Evolutionary conservation across 169 alveolate species (phyloP).

Genomic region (Babesia sp.): DNA sequence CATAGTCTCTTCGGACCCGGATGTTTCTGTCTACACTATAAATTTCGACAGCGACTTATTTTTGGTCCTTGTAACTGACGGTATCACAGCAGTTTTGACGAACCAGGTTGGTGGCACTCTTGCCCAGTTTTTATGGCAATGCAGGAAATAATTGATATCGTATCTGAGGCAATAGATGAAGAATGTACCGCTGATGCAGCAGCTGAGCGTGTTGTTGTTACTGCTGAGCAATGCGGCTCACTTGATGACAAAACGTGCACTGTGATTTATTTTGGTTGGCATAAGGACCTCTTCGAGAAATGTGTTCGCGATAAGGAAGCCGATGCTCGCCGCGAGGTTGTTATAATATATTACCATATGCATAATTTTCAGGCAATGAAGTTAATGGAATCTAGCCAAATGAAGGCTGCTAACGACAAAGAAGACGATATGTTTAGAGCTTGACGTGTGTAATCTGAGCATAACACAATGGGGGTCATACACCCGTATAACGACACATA

Average conservation of each 20-base stretch:
- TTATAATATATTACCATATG: neutral
- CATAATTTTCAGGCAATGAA: neutral
- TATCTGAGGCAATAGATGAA: slow-evolving; percentile 36
- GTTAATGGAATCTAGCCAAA: neutral
- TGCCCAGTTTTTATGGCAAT: too few relatives aligned
- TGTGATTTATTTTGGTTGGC: slow-evolving; percentile 78
- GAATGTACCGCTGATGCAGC: slow-evolving; percentile 60
- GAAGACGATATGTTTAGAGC: slow-evolving; percentile 36
- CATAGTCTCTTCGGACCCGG: slow-evolving; percentile 69
- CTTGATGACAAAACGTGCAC: slow-evolving; percentile 77
- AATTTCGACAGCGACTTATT: slow-evolving; percentile 72
- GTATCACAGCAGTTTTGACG: slow-evolving; percentile 69
- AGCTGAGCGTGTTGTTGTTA: slow-evolving; percentile 72
- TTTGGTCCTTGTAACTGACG: slow-evolving; percentile 71
- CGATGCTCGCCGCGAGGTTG: slow-evolving; percentile 9
- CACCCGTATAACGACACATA: neutral
- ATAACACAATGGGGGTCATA: slow-evolving; percentile 12
- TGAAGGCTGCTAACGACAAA: slow-evolving; percentile 1
- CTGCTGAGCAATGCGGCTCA: slow-evolving; percentile 69
- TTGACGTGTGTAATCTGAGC: slow-evolving; percentile 10
- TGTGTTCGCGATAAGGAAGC: slow-evolving; percentile 37
- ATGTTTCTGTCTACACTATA: slow-evolving; percentile 69
- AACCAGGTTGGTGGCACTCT: slow-evolving; percentile 51
- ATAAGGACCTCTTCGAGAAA: slow-evolving; percentile 64
- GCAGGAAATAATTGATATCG: slow-evolving; percentile 55